phyloP scores from a whole-genome alignment of 352 stramenopile species.

The Pythium dissotocum region DNA sequence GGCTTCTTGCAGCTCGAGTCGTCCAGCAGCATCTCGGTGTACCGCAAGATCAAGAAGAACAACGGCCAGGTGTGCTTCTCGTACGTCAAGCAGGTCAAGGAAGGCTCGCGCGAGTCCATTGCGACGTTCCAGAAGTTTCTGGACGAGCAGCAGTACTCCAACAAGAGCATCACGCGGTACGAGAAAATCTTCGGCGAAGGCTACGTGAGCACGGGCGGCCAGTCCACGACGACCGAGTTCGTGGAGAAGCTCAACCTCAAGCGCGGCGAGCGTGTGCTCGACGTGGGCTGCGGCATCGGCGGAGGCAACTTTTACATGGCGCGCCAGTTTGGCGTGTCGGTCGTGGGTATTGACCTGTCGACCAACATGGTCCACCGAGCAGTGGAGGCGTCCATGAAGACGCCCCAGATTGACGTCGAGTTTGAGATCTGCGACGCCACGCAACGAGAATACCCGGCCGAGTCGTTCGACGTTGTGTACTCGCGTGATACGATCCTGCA shows the following conservation, averaged over 20 bases:
- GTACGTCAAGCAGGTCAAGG: constrained; percentile 41
- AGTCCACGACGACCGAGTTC: constrained; percentile 41
- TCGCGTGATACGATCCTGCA: constrained; percentile 77
- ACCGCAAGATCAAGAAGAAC: constrained; percentile 34
- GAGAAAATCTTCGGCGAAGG: constrained; percentile 46
- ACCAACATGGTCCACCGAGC: constrained; percentile 42
- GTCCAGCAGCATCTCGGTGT: constrained; percentile 55
- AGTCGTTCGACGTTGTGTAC: constrained; percentile 57
- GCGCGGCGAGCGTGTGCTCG: constrained; percentile 43
- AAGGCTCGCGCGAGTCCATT: constrained; percentile 37
- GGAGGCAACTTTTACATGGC: constrained; percentile 73
- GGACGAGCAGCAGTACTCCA: constrained; percentile 43
- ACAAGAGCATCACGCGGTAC: constrained; percentile 36
- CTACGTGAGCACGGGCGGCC: constrained; percentile 40
- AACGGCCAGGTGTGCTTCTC: constrained; percentile 43
- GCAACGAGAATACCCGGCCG: constrained; percentile 21
- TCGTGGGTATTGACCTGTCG: constrained; percentile 39
- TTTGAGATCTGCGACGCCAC: constrained; percentile 48
- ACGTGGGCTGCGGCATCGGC: constrained; percentile 79
- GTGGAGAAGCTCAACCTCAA: constrained; percentile 34
- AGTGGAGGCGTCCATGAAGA: constrained; percentile 41
- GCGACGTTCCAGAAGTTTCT: constrained; percentile 42
- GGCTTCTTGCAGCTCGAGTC: constrained; percentile 53
- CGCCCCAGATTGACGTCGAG: constrained; percentile 31
- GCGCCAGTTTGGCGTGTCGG: constrained; percentile 67